These are phyloP conservation scores for Aspergillus haitiensis DNA, from an alignment of 495 filamentous ascomycete genomes.

Conservation along the genomic window DNA sequence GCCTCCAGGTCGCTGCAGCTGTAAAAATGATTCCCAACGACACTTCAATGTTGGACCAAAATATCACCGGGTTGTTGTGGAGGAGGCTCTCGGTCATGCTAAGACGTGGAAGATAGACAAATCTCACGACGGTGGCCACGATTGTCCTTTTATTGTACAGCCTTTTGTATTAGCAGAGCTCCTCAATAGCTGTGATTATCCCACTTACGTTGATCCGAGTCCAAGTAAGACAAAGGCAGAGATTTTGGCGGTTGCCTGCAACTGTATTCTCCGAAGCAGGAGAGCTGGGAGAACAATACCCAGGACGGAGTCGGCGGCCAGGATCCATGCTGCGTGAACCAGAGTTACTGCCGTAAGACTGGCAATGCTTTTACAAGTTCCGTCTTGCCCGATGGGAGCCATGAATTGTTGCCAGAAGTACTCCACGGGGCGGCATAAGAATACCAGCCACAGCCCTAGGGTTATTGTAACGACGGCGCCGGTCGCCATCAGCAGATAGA, in stretches of 20 bases:
- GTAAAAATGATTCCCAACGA: neutral
- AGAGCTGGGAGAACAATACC: neutral
- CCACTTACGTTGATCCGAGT: neutral
- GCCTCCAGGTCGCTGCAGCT: neutral
- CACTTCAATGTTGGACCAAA: constrained; percentile 1
- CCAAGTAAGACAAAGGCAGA: neutral
- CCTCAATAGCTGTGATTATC: neutral
- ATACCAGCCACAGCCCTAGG: neutral
- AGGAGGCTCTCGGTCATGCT: neutral
- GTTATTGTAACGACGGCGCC: neutral
- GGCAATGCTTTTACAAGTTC: neutral
- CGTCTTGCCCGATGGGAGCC: neutral
- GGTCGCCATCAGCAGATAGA: neutral
- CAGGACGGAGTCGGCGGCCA: neutral
- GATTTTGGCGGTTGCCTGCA: neutral
- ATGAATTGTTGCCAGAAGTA: neutral
- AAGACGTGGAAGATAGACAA: constrained; percentile 1
- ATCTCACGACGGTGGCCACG: neutral
- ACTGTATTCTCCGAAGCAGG: neutral
- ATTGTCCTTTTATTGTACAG: neutral
- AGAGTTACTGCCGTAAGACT: neutral
- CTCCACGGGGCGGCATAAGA: neutral
- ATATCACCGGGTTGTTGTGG: neutral
- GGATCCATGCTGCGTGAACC: neutral
- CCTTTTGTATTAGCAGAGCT: neutral